Evolutionary conservation across 495 filamentous ascomycete species (phyloP), one percentile per base, ranked within the genome.

Genomic region (Aspergillus baeticus): DNA sequence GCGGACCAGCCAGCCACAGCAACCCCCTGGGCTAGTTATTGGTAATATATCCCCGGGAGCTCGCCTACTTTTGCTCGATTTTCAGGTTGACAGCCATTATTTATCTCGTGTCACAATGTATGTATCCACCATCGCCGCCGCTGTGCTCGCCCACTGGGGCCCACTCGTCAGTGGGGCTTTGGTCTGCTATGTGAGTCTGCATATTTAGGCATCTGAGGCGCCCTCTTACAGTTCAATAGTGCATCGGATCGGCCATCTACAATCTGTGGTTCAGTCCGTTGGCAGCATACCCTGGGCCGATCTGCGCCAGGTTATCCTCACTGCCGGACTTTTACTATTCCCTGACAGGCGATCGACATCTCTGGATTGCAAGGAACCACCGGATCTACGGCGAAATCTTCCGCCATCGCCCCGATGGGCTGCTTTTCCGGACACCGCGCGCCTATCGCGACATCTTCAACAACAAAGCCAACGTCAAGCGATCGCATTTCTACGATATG

Each of bases 401-500:
- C 37, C 55, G 55, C 33, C 38, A 37, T 34, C 39, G 49, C n/a
- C 55, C 55, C 1, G 48, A 58, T 14, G 48, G 48, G 0, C 39
- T 58, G 5, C 31, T 53, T 5, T 58, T 58, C 33, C 44, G 44
- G 33, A 53, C 48, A 3, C 42, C 48, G 15, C 26, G 38, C 41
- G 48, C 48, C 6, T 52, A 58, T 33, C 35, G 46, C 2, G 48
- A 52, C 31, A 58, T 47, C 33, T 58, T 52, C 33, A 52, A 46
- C 21, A 37, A 11, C 31, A 58, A 52, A 33, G 55, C 41, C 34
- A 58, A 58, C 15, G 48, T 53, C 41, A 58, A 53, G n/a, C 39
- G 55, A 29, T 57, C 55, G 8, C 5, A 38, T 33, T 53, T 53
- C 8, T 58, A 53, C 34, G 49, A 58, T 39, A 58, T 52, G 33